These are phyloP conservation scores for Chaetomium fimeti DNA, from an alignment of 495 filamentous ascomycete species.

Conservation along the genomic window DNA sequence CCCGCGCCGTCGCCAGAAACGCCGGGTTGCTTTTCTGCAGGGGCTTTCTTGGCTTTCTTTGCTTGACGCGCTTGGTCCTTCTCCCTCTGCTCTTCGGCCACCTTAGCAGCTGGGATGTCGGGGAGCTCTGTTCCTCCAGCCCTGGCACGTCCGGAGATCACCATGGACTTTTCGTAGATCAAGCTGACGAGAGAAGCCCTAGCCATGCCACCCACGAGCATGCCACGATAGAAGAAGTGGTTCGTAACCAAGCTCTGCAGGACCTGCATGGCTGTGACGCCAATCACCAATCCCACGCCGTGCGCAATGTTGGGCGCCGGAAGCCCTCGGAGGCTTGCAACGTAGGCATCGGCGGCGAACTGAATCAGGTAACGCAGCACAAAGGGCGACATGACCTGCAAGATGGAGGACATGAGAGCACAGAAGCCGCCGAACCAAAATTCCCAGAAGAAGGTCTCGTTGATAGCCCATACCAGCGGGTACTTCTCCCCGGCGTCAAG, in stretches of 20 bases:
- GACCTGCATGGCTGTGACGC: constrained; percentile 73
- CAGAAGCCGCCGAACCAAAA: constrained; percentile 81
- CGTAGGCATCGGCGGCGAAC: constrained; percentile 76
- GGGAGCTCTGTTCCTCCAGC: constrained; percentile 57
- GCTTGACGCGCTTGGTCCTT: constrained; percentile 22
- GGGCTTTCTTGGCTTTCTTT: constrained; percentile 36
- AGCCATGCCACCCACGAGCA: constrained; percentile 75
- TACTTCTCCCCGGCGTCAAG: constrained; percentile 65
- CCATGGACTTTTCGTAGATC: constrained; percentile 82
- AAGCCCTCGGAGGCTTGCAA: constrained; percentile 48
- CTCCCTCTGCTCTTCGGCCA: constrained; percentile 34
- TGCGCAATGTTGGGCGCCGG: constrained; percentile 60
- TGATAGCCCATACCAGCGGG: constrained; percentile 74
- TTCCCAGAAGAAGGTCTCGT: constrained; percentile 83
- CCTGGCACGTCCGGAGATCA: constrained; percentile 72
- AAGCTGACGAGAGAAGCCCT: constrained; percentile 70
- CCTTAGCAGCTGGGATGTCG: constrained; percentile 36
- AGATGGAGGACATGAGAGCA: constrained; percentile 65
- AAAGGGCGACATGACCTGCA: constrained; percentile 74
- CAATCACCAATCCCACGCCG: constrained; percentile 73
- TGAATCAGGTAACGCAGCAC: constrained; percentile 71
- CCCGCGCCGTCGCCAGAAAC: constrained; percentile 67
- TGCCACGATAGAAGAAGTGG: constrained; percentile 79
- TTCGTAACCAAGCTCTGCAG: constrained; percentile 69
- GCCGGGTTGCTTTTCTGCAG: constrained; percentile 38